A percentile compares a stretch with the other conserved stretches of the same genome.
These are phyloP conservation scores for Malassezia sympodialis DNA, from an alignment of 1,284 basidiomycete species.

Conservation along the genomic window DNA sequence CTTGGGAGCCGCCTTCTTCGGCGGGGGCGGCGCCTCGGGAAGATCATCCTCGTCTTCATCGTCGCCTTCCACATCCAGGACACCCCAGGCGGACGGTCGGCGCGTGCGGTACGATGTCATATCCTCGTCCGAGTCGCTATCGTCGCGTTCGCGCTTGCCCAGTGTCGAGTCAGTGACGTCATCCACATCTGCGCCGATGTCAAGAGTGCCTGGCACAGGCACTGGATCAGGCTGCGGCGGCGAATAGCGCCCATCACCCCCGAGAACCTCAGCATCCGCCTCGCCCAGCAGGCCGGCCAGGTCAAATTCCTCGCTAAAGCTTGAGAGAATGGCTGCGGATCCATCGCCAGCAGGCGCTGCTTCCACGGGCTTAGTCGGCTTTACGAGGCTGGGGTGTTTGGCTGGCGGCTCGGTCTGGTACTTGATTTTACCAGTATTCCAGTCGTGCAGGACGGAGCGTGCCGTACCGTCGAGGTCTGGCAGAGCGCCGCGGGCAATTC, in stretches of 20 bases:
- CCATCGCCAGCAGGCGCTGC: background rate
- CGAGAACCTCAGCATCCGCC: constrained; percentile 42
- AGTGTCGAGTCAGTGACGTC: constrained; percentile 13
- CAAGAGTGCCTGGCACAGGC: background rate
- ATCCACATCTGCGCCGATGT: background rate
- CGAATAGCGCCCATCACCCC: constrained; percentile 15
- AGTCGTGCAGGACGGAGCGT: constrained; percentile 75
- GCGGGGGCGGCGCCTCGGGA: background rate
- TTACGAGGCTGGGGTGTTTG: constrained; percentile 50
- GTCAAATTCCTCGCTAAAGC: constrained; percentile 41
- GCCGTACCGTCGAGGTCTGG: constrained; percentile 77
- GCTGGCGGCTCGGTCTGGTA: constrained; percentile 72
- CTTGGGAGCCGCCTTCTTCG: background rate
- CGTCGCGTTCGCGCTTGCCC: constrained; percentile 39
- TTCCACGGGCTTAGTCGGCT: background rate
- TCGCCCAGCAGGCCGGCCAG: constrained; percentile 41
- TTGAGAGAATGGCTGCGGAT: constrained; percentile 22
- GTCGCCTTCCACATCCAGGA: background rate
- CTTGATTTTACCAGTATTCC: constrained; percentile 91
- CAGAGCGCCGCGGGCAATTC: constrained; percentile 59
- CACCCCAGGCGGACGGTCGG: background rate
- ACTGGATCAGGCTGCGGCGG: background rate
- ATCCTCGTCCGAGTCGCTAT: constrained; percentile 39
- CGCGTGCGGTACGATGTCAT: background rate
- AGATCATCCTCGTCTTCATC: background rate